Evolutionary conservation across 805 yeast genomes (phyloP), one percentile per base, ranked within the genome.

Genomic region (Millerozyma miso): DNA sequence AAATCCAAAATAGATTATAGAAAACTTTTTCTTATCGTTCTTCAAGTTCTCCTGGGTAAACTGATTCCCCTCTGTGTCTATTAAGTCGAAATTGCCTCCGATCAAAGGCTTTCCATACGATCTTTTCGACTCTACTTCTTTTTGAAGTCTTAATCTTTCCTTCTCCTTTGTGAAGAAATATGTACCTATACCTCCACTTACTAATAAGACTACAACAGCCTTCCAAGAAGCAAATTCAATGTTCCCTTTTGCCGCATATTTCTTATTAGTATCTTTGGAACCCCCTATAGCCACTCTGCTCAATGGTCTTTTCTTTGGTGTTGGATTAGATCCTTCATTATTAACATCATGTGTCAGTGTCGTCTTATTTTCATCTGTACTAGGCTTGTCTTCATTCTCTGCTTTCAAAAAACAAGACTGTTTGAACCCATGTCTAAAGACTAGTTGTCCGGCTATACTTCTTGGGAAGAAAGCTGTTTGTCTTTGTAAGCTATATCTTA

Each of bases 1-100:
- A 70, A 93, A 93, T 0, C 99, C 99, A 66, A 93, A 93, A 62
- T 93, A 93, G n/a, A 91, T 63, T 37, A 93, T 69, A 8, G 91
- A 80, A 64, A 89, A 93, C 60, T 79, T 83, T 48, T 64, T 65
- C 4, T 65, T 51, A 43, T 66, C 61, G 29, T 90, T 93, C 48
- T 77, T 65, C 56, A 93, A 68, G 53, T 91, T 75, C 48, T 87
- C 72, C 19, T 88, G 81, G 1, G 97, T 88, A 63, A 93, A 93
- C 15, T 60, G 63, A 19, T 83, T 65, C 32, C 90, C 89, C 40
- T 88, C 66, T 29, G 77, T 73, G 59, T 91, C 96, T 6, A 76
- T 65, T 48, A 93, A 68, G 43, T 74, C 68, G 63, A 93, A 93
- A 10, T 88, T 84, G 0, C 98, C 98, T 16, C 99, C 99, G 48